Conservation (phyloP, 2,329 filamentous ascomycete genomes). For the Pseudogymnoascus sp. region DNA sequence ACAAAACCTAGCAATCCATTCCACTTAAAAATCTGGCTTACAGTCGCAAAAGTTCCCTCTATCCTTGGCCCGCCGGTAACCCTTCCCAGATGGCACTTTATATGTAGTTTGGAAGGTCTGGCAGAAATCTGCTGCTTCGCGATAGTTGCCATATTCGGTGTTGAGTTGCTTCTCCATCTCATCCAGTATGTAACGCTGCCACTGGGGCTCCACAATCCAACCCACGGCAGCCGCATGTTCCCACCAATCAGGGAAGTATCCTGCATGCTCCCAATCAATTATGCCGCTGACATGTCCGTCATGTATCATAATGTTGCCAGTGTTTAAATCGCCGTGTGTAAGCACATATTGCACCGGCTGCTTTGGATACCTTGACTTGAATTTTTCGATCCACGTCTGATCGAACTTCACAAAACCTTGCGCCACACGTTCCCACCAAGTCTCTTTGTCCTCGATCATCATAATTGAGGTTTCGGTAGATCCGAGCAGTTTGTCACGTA, state of each 20-base stretch:
- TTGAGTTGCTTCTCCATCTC: background rate
- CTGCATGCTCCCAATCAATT: constrained; percentile 33
- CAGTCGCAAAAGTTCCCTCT: background rate
- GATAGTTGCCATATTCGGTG: background rate
- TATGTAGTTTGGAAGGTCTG: background rate
- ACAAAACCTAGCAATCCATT: background rate
- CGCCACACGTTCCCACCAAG: background rate
- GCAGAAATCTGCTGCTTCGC: background rate
- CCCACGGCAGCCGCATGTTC: constrained; percentile 19
- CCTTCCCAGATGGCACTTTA: background rate
- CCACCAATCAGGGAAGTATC: constrained; percentile 34
- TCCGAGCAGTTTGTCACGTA: background rate
- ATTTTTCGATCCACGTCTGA: background rate
- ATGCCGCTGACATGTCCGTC: constrained; percentile 31
- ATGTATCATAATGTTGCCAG: constrained; percentile 33
- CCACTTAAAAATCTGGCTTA: background rate
- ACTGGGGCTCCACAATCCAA: background rate
- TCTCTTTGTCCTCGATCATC: background rate
- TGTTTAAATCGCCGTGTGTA: constrained; percentile 32
- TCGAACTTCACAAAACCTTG: background rate
- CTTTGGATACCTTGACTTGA: constrained; percentile 12
- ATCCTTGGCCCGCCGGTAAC: background rate
- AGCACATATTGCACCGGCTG: constrained; percentile 27
- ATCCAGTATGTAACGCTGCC: background rate
- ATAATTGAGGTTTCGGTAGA: background rate